Evolutionary conservation across 1,284 basidiomycete species (phyloP), one percentile per base, ranked within the genome.

Genomic region (Exobasidium rhododendri): DNA sequence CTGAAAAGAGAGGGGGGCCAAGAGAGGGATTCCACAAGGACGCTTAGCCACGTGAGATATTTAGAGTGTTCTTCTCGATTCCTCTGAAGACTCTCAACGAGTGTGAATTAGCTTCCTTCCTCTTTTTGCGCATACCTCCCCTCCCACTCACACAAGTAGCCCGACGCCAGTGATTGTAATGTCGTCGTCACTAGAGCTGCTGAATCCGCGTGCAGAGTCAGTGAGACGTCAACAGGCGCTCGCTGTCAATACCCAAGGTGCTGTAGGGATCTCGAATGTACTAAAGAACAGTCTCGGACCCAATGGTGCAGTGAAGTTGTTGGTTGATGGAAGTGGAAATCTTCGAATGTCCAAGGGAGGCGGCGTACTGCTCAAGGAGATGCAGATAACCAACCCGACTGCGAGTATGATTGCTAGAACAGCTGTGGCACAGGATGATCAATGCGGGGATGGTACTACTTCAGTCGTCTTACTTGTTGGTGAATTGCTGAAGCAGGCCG

Each of bases 291-390:
- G 98, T 83, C 85, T 98, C 65, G 94, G 94, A 89, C 72, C 66
- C 28, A 60, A 65, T 62, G 63, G 73, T 64, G 64, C 61, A 14
- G 55, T 54, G 72, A 99, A 99, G 85, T 97, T 99, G 94, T 88
- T 99, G 51, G 96, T 99, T 4, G 96, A 98, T 82, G 96, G 96
- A 63, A 85, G 94, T n/a, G 96, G 96, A 14, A 92, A 96, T 84
- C 94, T 99, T 82, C 98, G 97, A 85, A 96, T 99, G 91, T 98
- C 96, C 73, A 99, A 98, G 84, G 96, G 98, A 80, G 96, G 96
- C 73, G 98, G 98, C 83, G 94, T 97, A 49, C 83, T 99, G 59
- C 85, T 99, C 60, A 97, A 94, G 46, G 96, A 99, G 83, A 99
- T 99, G 96, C 96, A 98, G 84, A 99, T 99, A 76, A 73, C 85